Percentiles rank a stretch among this genome's conserved stretches.
These are phyloP conservation scores for Elymus sibiricus DNA, from an alignment of 176 grass and related monocot species.

Conservation along the genomic window DNA sequence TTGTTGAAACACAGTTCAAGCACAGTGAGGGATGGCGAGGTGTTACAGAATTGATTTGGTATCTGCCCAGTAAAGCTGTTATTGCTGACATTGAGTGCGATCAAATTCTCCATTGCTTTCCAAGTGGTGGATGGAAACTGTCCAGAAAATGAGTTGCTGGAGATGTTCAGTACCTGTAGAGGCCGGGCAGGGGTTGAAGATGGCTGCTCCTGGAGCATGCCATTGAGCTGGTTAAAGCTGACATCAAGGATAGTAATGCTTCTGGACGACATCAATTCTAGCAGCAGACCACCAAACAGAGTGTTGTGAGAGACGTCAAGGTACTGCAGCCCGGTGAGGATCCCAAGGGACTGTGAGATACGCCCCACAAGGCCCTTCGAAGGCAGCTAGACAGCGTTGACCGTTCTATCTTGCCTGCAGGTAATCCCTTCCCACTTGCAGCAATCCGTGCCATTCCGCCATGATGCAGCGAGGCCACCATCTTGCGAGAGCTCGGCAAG, in stretches of 20 bases:
- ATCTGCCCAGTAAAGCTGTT: conserved; percentile 21
- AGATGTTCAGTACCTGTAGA: conserved; percentile 23
- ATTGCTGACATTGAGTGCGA: conserved; percentile 21
- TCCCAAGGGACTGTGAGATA: not conserved
- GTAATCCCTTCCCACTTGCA: conserved; percentile 16
- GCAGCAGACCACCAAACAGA: not conserved
- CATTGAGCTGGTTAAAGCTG: conserved; percentile 11
- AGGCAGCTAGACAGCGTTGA: not conserved
- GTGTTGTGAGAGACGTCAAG: conserved; percentile 18
- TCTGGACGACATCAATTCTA: not conserved
- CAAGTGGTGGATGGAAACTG: not conserved
- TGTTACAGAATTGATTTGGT: not conserved
- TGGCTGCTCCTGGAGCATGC: not conserved
- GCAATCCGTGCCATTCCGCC: conserved; percentile 9
- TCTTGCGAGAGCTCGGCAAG: not conserved
- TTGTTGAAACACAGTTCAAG: conserved; percentile 23
- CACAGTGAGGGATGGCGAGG: not conserved
- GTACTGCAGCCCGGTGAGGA: not conserved
- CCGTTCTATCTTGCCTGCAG: not conserved
- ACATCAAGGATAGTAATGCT: not conserved
- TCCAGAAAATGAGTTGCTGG: conserved; percentile 15
- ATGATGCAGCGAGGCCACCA: not conserved
- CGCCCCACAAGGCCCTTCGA: not conserved
- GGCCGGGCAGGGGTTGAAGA: not conserved
- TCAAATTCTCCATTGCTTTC: not conserved